phyloP scores from a whole-genome alignment of 192 early-diverging fungal genomes.

The Umbelopsis ramanniana region DNA sequence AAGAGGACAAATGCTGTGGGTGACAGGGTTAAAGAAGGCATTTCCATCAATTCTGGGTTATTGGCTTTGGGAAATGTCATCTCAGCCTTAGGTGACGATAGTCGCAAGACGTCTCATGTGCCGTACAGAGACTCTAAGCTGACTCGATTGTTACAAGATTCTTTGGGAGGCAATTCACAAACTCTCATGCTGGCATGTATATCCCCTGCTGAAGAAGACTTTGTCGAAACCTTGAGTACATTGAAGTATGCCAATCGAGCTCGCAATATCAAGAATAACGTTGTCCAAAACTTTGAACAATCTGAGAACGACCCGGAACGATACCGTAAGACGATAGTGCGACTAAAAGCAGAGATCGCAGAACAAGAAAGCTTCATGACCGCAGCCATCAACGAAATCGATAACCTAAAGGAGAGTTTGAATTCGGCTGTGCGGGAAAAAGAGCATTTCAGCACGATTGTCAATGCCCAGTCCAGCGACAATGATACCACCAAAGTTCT shows the following conservation, averaged over 20 bases:
- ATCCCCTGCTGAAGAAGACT: constrained; percentile 80
- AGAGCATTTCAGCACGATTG: background rate
- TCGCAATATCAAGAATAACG: constrained; percentile 93
- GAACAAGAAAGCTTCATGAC: constrained; percentile 10
- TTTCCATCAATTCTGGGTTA: constrained; percentile 96
- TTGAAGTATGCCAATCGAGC: constrained; percentile 96
- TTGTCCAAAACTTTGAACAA: constrained; percentile 29
- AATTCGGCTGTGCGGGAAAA: background rate
- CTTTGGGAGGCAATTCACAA: constrained; percentile 91
- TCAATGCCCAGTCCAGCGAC: background rate
- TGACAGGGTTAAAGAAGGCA: constrained; percentile 94
- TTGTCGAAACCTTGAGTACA: constrained; percentile 93
- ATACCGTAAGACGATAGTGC: background rate
- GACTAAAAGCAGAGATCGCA: constrained; percentile 1
- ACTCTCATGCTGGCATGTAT: constrained; percentile 97
- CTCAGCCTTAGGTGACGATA: constrained; percentile 85
- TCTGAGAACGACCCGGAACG: background rate
- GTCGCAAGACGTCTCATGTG: constrained; percentile 71
- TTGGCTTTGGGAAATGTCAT: constrained; percentile 98
- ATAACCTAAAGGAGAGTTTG: background rate
- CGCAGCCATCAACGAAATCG: constrained; percentile 7
- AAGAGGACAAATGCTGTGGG: constrained; percentile 92
- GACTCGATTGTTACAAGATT: constrained; percentile 97
- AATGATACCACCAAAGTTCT: background rate
- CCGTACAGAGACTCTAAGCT: constrained; percentile 98